Conservation (phyloP, 148 eudicot species). For the Persicaria tinctoria region DNA sequence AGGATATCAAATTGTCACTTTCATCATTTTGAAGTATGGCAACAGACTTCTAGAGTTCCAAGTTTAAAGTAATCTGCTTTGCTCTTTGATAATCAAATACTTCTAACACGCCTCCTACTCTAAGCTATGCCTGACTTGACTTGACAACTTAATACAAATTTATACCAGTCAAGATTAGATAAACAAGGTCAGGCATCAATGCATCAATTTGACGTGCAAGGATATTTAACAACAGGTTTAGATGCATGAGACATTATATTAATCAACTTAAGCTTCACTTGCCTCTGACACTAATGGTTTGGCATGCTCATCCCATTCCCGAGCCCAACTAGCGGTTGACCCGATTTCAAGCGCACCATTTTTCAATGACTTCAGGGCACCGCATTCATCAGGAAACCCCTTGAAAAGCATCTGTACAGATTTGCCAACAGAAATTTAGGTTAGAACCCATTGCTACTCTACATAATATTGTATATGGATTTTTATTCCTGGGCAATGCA, state of each 20-base stretch:
- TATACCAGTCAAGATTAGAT: background rate
- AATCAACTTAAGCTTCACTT: constrained; percentile 17
- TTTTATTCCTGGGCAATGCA: background rate
- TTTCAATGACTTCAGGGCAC: constrained; percentile 47
- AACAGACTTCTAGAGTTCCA: background rate
- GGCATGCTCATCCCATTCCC: constrained; percentile 86
- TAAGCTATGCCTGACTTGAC: no score
- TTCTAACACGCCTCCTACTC: background rate
- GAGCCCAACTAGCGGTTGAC: constrained; percentile 65
- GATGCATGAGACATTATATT: background rate
- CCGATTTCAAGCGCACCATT: constrained; percentile 53
- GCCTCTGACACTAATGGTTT: constrained; percentile 65
- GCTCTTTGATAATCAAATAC: background rate
- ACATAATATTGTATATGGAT: background rate
- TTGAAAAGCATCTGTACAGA: constrained; percentile 67
- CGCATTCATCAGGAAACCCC: constrained; percentile 59
- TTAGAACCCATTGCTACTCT: constrained; percentile 1
- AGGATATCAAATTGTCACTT: background rate
- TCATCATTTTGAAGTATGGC: background rate
- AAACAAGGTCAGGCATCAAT: background rate
- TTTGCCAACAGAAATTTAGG: background rate
- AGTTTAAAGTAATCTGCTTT: background rate
- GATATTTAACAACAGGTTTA: background rate
- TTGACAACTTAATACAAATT: no score
- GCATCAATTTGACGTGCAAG: background rate